A percentile compares a stretch with the other conserved stretches of the same genome.
Conservation (phyloP, 305 asterid species). For the Fraxinus velutina region DNA sequence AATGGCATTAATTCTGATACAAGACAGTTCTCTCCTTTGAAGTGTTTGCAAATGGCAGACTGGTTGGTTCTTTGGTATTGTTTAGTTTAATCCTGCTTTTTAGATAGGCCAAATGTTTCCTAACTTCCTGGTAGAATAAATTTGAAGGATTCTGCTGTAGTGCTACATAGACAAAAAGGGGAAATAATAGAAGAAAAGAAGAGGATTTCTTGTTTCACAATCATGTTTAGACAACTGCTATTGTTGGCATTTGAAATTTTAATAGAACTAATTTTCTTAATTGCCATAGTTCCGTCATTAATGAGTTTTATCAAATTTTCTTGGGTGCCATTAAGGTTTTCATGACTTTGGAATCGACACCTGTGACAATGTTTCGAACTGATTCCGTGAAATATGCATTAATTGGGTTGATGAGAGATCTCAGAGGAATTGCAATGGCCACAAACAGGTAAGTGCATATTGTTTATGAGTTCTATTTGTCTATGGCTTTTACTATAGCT, state of each 20-base stretch:
- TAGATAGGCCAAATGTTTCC: neutral
- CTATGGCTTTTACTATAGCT: conserved; percentile 14
- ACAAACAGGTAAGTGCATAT: conserved; percentile 64
- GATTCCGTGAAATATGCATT: conserved; percentile 80
- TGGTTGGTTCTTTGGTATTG: neutral
- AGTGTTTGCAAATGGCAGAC: neutral
- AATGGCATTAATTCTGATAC: neutral
- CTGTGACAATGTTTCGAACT: conserved; percentile 73
- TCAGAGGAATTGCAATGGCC: conserved; percentile 92
- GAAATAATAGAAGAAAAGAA: neutral
- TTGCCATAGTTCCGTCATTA: neutral
- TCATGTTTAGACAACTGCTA: neutral
- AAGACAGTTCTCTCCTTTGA: neutral
- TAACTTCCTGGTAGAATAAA: neutral
- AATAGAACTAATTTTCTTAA: conserved; percentile 11
- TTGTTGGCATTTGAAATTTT: neutral
- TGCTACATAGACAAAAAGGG: neutral
- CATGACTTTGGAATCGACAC: conserved; percentile 65
- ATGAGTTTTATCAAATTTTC: conserved; percentile 20
- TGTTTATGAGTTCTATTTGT: conserved; percentile 11
- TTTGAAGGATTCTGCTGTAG: conserved; percentile 8
- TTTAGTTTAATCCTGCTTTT: neutral
- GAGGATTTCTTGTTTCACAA: neutral
- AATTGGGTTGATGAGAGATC: conserved; percentile 95
- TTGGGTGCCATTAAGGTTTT: conserved; percentile 51